phyloP scores from a whole-genome alignment of 2,329 filamentous ascomycete genomes.

The Curvularia sp. region DNA sequence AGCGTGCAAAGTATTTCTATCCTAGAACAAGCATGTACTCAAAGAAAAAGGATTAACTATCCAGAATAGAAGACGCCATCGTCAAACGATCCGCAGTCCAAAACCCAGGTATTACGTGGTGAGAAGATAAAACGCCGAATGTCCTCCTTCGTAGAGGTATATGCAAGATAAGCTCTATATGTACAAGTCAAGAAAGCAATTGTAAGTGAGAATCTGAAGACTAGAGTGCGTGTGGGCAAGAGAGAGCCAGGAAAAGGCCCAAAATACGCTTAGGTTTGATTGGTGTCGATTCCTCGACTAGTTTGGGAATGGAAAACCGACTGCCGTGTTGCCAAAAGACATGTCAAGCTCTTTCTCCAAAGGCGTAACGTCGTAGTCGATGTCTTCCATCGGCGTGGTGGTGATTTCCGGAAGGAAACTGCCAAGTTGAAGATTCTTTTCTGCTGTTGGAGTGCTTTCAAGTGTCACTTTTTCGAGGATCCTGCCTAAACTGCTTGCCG shows the following conservation, averaged over 20 bases:
- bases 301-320: constrained; percentile 19
- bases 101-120: constrained; percentile 2
- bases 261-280: not conserved
- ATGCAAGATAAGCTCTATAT: constrained; percentile 14
- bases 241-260: not conserved
- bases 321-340: constrained; percentile 30
- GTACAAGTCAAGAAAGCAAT: constrained; percentile 1
- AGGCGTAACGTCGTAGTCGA: constrained; percentile 27
- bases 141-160: constrained; percentile 1
- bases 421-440: constrained; percentile 49
- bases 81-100: not conserved
- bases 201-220: not conserved
- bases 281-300: not conserved
- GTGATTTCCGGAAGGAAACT: constrained; percentile 3
- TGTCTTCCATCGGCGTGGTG: constrained; percentile 15
- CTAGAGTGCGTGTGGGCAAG: not conserved
- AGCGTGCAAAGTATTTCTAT: not conserved
- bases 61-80: not conserved
- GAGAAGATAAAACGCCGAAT: constrained; percentile 7
- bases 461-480: constrained; percentile 55
- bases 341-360: constrained; percentile 45
- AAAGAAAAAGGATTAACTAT: not conserved
- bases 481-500: constrained; percentile 51
- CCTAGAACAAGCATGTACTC: constrained; percentile 1
- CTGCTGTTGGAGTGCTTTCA: constrained; percentile 55